Base-by-base conservation (phyloP, 306 rosid genomes). In the Arachis stenosperma region DNA sequence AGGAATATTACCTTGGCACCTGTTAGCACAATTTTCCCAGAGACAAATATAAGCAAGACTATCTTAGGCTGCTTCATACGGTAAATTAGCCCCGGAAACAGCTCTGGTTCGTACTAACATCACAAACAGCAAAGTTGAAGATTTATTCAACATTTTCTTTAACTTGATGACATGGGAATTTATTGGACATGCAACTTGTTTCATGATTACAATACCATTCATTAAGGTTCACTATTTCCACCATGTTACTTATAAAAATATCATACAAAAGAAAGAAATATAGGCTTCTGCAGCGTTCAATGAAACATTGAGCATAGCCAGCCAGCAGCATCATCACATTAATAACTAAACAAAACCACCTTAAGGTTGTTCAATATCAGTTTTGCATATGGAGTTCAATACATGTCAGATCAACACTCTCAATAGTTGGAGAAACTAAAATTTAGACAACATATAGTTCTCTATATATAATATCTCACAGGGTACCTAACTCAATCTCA, bases 351-450 rank as follows among this genome's bases (percentile, higher is more conserved):
- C 14, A 48, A 36, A 12, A 39, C 3, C 15, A 52, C 30, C 13
- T 57, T 10, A 29, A 15, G 6, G 27, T 2, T 47, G 11, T 59
- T 59, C 27, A 2, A 17, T 37, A 61, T 56, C 58, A 43, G 52
- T 47, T 51, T 9, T 51, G 22, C 55, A 11, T 50, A 13, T 58
- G 13, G 29, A 17, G 14, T 29, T 27, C n/a, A 3, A 55, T 47
- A 75, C 5, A 70, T 6, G 71, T 52, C 67, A 61, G 61, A 61
- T 39, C 36, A 46, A 51, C 14, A 17, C n/a, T 27, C 53, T 60
- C 4, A 12, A 11, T 43, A 54, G 14, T 54, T 51, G 37, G 22
- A 55, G 67, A 17, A 59, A 42, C 9, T 42, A 33, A 33, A 4
- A 4, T 39, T 47, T 37, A 9, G 44, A 54, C 56, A 68, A 67